These are phyloP conservation scores for Begonia fuchsioides DNA, from an alignment of 306 rosid species.

Conservation along the genomic window DNA sequence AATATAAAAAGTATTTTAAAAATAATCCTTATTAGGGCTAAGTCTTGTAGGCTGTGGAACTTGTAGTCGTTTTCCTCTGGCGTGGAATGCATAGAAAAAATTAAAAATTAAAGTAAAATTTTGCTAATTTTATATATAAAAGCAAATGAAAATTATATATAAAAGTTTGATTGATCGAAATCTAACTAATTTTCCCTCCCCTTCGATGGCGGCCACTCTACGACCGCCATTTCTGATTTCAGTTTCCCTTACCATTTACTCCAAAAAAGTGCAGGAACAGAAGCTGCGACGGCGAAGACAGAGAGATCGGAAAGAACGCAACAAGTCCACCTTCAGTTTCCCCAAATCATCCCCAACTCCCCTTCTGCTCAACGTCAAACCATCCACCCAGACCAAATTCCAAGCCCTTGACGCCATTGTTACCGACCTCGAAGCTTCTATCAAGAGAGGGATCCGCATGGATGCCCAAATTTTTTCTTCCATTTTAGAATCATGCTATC, in stretches of 20 bases:
- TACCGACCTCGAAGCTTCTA: slow-evolving; percentile 43
- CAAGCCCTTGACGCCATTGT: slow-evolving; percentile 63
- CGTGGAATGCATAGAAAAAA: too few relatives aligned
- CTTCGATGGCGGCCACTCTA: slow-evolving; percentile 24
- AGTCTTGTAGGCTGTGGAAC: too few relatives aligned
- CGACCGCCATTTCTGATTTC: slow-evolving; percentile 9
- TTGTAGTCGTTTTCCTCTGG: too few relatives aligned
- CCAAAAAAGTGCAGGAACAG: slow-evolving; percentile 17
- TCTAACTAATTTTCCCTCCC: background rate
- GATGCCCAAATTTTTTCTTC: slow-evolving; percentile 55
- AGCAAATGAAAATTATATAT: too few relatives aligned
- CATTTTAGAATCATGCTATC: slow-evolving; percentile 62
- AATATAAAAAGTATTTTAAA: too few relatives aligned
- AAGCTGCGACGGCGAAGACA: slow-evolving; percentile 15
- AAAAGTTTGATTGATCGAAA: background rate
- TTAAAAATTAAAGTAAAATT: too few relatives aligned
- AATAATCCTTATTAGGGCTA: too few relatives aligned
- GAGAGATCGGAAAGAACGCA: slow-evolving; percentile 10
- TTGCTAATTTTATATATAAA: too few relatives aligned
- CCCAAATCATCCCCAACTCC: slow-evolving; percentile 59
- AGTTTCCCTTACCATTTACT: slow-evolving; percentile 7
- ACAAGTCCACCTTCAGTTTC: slow-evolving; percentile 19
- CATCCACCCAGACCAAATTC: slow-evolving; percentile 36
- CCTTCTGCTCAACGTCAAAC: slow-evolving; percentile 35
- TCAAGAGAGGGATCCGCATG: slow-evolving; percentile 35